Percentiles rank a stretch among this genome's conserved stretches.
These are phyloP conservation scores for Xylaria curta DNA, from an alignment of 495 filamentous ascomycete genomes.

Conservation along the genomic window DNA sequence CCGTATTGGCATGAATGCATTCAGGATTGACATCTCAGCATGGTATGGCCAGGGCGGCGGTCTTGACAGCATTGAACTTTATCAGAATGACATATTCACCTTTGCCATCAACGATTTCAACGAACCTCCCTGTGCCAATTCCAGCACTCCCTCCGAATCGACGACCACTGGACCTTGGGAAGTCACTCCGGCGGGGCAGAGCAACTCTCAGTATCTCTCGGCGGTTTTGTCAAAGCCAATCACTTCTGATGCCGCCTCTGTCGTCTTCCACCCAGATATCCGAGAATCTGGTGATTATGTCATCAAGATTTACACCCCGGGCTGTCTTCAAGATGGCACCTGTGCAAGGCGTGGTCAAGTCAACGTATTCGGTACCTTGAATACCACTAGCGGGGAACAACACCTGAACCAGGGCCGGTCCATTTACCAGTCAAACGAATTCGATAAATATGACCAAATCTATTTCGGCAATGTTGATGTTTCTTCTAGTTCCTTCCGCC, in stretches of 20 bases:
- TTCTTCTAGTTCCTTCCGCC: slow-evolving; percentile 74
- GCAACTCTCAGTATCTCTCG: slow-evolving; percentile 77
- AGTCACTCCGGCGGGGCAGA: slow-evolving; percentile 63
- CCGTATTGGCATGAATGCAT: slow-evolving; percentile 82
- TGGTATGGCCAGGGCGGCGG: slow-evolving; percentile 91
- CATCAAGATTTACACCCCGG: slow-evolving; percentile 88
- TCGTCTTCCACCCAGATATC: slow-evolving; percentile 85
- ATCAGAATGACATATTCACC: slow-evolving; percentile 80
- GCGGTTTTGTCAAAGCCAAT: slow-evolving; percentile 62
- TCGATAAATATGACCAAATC: slow-evolving; percentile 92
- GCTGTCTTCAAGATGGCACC: slow-evolving; percentile 79
- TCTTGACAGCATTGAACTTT: slow-evolving; percentile 88
- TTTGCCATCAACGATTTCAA: slow-evolving; percentile 90
- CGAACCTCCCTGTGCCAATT: slow-evolving; percentile 78
- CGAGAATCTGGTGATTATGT: slow-evolving; percentile 88
- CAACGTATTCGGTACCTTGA: slow-evolving; percentile 75
- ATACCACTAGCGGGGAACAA: slow-evolving; percentile 54
- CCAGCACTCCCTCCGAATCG: slow-evolving; percentile 67
- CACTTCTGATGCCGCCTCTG: slow-evolving; percentile 63
- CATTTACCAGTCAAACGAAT: slow-evolving; percentile 89
- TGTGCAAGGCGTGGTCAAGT: slow-evolving; percentile 78
- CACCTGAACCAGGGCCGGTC: slow-evolving; percentile 51
- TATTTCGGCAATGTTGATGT: slow-evolving; percentile 85
- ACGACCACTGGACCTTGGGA: slow-evolving; percentile 77
- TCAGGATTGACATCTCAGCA: slow-evolving; percentile 81